Conservation (phyloP, 306 rosid species). For the Lablab purpureus region DNA sequence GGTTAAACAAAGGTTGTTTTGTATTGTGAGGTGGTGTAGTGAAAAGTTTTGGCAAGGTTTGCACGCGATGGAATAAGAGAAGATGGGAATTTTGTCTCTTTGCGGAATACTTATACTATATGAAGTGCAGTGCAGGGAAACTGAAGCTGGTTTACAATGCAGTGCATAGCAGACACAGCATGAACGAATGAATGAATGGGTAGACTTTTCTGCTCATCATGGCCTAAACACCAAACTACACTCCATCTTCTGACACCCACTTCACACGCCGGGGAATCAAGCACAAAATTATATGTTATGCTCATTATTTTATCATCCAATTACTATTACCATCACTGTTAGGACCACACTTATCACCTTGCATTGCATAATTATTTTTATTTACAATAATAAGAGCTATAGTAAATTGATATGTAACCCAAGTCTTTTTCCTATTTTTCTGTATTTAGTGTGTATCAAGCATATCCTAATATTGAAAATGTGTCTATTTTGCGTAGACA, state of each 20-base stretch:
- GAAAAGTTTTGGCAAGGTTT: too few species aligned
- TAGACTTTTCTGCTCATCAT: conserved; percentile 36
- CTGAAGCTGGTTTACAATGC: background rate
- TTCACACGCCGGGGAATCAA: conserved; percentile 31
- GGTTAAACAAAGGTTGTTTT: too few species aligned
- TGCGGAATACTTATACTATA: too few species aligned
- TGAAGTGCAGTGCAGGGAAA: background rate
- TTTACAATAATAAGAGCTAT: too few species aligned
- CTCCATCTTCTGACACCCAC: background rate
- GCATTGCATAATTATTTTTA: too few species aligned
- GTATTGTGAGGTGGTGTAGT: too few species aligned
- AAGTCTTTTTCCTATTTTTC: too few species aligned
- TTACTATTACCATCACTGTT: background rate
- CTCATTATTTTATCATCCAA: background rate
- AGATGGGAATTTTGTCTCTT: conserved; percentile 36
- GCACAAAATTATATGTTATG: conserved; percentile 47
- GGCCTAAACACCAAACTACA: background rate
- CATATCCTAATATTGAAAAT: too few species aligned
- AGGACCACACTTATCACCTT: background rate
- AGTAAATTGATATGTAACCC: too few species aligned
- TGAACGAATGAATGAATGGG: background rate
- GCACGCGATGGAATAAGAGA: conserved; percentile 39
- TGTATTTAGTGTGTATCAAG: too few species aligned
- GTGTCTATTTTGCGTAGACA: too few species aligned
- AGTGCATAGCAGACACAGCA: background rate